These are phyloP conservation scores for Linum usitatissimum DNA, from an alignment of 345 rosid species.

Conservation along the genomic window DNA sequence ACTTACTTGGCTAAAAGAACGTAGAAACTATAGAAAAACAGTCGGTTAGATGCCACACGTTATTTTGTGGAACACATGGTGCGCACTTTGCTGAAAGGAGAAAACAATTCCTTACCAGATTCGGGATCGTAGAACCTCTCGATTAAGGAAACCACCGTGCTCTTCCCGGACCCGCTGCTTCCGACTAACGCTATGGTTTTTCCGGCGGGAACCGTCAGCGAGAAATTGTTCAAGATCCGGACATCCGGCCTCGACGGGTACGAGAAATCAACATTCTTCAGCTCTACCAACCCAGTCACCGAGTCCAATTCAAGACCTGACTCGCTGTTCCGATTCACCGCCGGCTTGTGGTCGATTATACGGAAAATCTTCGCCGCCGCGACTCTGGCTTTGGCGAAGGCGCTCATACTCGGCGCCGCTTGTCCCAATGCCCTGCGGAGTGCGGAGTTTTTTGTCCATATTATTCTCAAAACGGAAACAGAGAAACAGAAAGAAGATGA, in stretches of 20 bases:
- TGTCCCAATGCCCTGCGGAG: constrained; percentile 71
- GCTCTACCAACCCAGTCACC: constrained; percentile 67
- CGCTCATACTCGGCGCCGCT: constrained; percentile 85
- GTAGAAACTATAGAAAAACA: not conserved
- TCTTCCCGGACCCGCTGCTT: constrained; percentile 97
- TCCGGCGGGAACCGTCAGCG: constrained; percentile 81
- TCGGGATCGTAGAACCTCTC: constrained; percentile 91
- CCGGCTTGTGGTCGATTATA: constrained; percentile 74
- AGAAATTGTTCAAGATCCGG: constrained; percentile 58
- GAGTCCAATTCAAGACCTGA: constrained; percentile 56
- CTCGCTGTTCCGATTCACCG: constrained; percentile 51
- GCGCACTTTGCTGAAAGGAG: not conserved
- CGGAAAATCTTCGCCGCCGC: constrained; percentile 87
- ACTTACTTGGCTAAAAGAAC: constrained; percentile 3
- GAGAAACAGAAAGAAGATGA: not conserved
- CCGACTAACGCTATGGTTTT: constrained; percentile 96
- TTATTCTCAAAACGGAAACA: not conserved
- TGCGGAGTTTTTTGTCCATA: not conserved
- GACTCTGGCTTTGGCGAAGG: constrained; percentile 86
- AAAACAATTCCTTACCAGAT: constrained; percentile 39
- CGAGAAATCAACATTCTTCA: constrained; percentile 69
- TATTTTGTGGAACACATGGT: constrained; percentile 10
- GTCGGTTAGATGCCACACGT: constrained; percentile 4
- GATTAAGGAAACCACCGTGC: constrained; percentile 88
- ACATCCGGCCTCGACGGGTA: constrained; percentile 89